Evolutionary conservation across 225 moss, liverwort and hornwort genomes (phyloP), one percentile per base, ranked within the genome.

Genomic region (Straminergon stramineum): DNA sequence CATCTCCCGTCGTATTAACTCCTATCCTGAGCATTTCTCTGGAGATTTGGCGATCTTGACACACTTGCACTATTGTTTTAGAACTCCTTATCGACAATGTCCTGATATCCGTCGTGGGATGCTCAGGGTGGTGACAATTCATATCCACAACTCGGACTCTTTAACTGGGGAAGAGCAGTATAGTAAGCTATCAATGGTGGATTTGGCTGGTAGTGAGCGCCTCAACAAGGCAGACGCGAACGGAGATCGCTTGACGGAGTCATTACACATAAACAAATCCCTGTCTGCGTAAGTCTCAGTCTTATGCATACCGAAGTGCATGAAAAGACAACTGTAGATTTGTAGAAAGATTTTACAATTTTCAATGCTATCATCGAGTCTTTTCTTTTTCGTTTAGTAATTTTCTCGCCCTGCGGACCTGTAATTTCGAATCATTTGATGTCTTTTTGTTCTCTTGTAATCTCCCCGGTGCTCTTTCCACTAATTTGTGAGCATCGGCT

Each of bases 151-250:
- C 86, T 87, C 94, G 80, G 95, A 97, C 83, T 90, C 95, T 68
- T 86, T 99, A 65, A 92, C 95, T 89, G 94, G 99, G 65, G 95
- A 97, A 87, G 96, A 99, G 86, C 96, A 97, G 53, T 95, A 95
- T 86, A 97, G 99, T 85, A 99, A 99, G 90, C 89, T 99, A 8
- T 96, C 99, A 14, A 94, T 99, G 87, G 96, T 99, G 90, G 97
- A 99, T 82, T 92, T 97, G 95, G 95, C 97, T 86, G 95, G 97
- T 82, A 97, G 96, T 87, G 99, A 99, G 90, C 96, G 97, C 75
- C 95, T 97, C 73, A 93, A 91, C 66, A 94, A 91, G 85, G 96
- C 93, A 76, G 99, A 99, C 75, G 91, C 97, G 51, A 92, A 89
- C 86, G 95, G 95, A 86, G 93, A 93, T 89, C 94, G 94, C 65